A percentile compares a stretch with the other conserved stretches of the same genome.
Conservation (phyloP, 208 protist species). For the Strigomonas culicis region DNA sequence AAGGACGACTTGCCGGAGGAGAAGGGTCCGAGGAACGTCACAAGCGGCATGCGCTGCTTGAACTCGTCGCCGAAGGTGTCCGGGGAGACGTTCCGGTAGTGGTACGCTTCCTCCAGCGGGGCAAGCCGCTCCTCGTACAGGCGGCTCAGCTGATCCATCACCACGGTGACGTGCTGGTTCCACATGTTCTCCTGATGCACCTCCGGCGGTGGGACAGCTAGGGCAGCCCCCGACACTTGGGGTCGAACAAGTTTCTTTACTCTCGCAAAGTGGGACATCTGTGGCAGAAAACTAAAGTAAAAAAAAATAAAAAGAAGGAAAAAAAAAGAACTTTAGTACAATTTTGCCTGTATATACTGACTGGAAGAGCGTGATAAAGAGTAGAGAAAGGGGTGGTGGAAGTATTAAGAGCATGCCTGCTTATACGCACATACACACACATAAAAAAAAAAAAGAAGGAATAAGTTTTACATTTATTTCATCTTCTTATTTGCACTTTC, state of each 20-base stretch:
- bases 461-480: slow-evolving; percentile 1
- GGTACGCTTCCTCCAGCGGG: slow-evolving; percentile 63
- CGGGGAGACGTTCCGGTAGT: slow-evolving; percentile 62
- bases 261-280: not conserved
- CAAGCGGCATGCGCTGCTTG: slow-evolving; percentile 71
- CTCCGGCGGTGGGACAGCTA: not conserved
- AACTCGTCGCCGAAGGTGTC: slow-evolving; percentile 70
- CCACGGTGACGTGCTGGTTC: slow-evolving; percentile 60
- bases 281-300: not conserved
- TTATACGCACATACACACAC: no score
- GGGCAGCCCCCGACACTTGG: not conserved
- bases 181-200: slow-evolving; percentile 37
- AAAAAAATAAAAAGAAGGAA: not conserved
- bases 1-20: slow-evolving; percentile 93
- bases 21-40: slow-evolving; percentile 87
- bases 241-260: not conserved
- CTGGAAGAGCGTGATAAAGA: not conserved
- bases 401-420: not conserved
- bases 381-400: not conserved
- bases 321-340: not conserved
- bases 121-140: slow-evolving; percentile 57
- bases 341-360: not conserved
- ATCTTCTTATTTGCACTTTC: not conserved
- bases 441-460: not conserved
- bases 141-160: slow-evolving; percentile 40